Percentiles rank a stretch among this genome's conserved stretches.
Conservation (phyloP, 352 stramenopile species). For the Pseudoperonospora humuli region DNA sequence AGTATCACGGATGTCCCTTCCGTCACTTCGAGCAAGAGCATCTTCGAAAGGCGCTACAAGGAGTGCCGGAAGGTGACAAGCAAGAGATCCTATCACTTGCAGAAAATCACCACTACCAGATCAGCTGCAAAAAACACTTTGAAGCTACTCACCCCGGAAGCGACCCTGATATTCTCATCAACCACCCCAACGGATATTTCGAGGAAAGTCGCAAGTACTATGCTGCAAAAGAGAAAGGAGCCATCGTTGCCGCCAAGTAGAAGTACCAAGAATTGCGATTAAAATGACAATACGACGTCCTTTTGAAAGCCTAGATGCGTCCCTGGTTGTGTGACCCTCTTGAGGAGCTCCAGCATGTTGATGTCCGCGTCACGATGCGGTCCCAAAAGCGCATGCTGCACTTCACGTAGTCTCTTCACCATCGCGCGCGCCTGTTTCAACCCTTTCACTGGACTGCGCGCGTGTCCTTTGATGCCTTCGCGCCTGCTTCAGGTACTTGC, state of each 20-base stretch:
- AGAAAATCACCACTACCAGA: constrained; percentile 92
- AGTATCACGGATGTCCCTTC: constrained; percentile 98
- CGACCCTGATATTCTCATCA: constrained; percentile 89
- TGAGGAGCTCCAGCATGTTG: no score
- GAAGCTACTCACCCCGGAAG: constrained; percentile 87
- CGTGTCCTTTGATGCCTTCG: no score
- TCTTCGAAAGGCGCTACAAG: constrained; percentile 82
- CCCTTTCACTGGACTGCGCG: no score
- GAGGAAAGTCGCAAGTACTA: constrained; percentile 93
- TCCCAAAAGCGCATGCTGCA: no score
- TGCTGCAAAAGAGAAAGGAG: constrained; percentile 67
- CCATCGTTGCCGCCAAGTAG: constrained; percentile 37
- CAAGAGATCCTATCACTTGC: constrained; percentile 90
- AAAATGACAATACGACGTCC: no score
- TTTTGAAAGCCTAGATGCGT: no score
- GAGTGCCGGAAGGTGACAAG: constrained; percentile 76
- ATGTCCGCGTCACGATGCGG: no score
- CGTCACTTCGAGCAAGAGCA: constrained; percentile 93
- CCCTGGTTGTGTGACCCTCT: no score
- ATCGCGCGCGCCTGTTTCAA: no score
- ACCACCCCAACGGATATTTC: constrained; percentile 99
- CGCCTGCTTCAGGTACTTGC: no score
- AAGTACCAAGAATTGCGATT: no score
- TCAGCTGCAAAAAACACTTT: constrained; percentile 98
- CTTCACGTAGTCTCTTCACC: no score